Conservation (phyloP, 164 flowering plant genomes). For the Amborella trichopoda region DNA sequence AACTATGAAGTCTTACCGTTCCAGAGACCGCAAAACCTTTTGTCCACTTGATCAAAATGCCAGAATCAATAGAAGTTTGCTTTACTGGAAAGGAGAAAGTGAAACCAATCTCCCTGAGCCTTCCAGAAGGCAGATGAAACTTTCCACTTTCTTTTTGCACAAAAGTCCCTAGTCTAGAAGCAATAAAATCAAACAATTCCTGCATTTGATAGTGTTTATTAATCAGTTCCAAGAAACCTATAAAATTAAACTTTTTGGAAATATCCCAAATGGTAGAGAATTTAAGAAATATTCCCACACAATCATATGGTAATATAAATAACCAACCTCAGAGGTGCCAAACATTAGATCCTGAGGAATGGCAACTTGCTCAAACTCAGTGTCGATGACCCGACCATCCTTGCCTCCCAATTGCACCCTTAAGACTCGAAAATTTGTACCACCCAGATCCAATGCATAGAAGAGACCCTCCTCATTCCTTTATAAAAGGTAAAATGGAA, state of each 20-base stretch:
- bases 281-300: neutral
- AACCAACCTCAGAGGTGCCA: conserved; percentile 22
- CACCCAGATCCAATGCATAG: conserved; percentile 49
- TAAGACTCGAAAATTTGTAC: conserved; percentile 28
- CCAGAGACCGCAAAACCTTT: conserved; percentile 28
- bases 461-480: conserved; percentile 50
- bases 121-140: conserved; percentile 2
- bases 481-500: too few relatives aligned
- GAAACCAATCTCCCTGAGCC: conserved; percentile 33
- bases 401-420: conserved; percentile 38
- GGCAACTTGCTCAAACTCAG: conserved; percentile 24
- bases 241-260: too few relatives aligned
- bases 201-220: conserved; percentile 7
- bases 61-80: conserved; percentile 11
- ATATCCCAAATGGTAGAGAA: too few relatives aligned
- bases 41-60: conserved; percentile 28
- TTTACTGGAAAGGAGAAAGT: conserved; percentile 34
- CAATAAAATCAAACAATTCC: conserved; percentile 45
- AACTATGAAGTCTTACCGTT: conserved; percentile 23
- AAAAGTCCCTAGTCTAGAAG: conserved; percentile 33
- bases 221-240: neutral
- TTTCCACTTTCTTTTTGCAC: conserved; percentile 13
- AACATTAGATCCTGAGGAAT: conserved; percentile 27
- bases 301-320: neutral
- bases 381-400: conserved; percentile 25